A percentile compares a stretch with the other conserved stretches of the same genome.
Conservation (phyloP, 139 green algal genomes). For the Chlorella sorokiniana region DNA sequence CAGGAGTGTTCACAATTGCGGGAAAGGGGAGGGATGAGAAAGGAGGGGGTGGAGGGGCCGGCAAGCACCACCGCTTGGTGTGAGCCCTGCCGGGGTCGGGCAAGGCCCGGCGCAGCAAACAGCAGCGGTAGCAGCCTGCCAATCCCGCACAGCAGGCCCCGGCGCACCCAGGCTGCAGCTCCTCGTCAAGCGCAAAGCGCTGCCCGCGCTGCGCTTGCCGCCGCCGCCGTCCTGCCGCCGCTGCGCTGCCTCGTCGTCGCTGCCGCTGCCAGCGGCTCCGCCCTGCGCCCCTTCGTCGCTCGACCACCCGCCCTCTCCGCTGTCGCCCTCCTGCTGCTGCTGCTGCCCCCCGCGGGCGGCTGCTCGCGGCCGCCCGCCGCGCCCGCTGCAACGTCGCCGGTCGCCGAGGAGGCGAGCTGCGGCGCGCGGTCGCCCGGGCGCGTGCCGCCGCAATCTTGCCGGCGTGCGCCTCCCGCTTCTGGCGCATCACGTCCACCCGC, state of each 20-base stretch:
- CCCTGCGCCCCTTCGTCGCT: neutral
- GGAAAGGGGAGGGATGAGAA: neutral
- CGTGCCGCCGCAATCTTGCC: neutral
- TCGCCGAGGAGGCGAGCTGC: neutral
- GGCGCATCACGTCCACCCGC: slow-evolving; percentile 71
- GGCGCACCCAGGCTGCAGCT: slow-evolving; percentile 30
- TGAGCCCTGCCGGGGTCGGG: too few species aligned
- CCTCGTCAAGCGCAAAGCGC: slow-evolving; percentile 29
- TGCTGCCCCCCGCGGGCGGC: slow-evolving; percentile 2
- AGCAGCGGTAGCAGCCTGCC: neutral
- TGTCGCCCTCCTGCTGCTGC: slow-evolving; percentile 14
- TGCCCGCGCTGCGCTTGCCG: neutral
- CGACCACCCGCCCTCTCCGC: slow-evolving; percentile 12
- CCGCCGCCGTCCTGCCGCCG: slow-evolving; percentile 7
- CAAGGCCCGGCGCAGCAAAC: too few species aligned
- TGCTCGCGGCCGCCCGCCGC: neutral
- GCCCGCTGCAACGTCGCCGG: neutral
- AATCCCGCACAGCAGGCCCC: neutral
- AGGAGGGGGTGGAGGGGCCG: neutral
- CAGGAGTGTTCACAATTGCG: too few species aligned
- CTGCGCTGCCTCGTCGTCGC: slow-evolving; percentile 24
- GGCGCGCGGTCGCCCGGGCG: neutral
- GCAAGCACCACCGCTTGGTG: too few species aligned
- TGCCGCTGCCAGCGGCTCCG: slow-evolving; percentile 3
- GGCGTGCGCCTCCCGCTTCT: slow-evolving; percentile 60